phyloP scores from a whole-genome alignment of 2,329 filamentous ascomycete species.

The Davidsoniella neocaledoniae region DNA sequence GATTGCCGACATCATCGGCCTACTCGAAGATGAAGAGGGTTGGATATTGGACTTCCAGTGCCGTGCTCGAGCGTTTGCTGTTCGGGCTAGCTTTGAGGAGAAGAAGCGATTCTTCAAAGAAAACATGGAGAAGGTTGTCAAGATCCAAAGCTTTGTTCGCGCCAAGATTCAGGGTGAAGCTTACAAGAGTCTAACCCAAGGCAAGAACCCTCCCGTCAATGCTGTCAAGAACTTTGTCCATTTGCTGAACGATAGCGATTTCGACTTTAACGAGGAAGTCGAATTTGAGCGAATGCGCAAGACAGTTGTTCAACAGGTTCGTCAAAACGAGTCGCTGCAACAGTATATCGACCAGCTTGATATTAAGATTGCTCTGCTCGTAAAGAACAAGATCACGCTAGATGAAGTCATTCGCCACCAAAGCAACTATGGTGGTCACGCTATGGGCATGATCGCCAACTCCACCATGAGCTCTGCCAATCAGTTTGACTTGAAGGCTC shows the following conservation, averaged over 20 bases:
- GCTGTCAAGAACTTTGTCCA: constrained; percentile 98
- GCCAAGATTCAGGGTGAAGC: constrained; percentile 93
- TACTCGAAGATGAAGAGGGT: constrained; percentile 74
- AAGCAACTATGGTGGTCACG: constrained; percentile 83
- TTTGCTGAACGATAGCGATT: constrained; percentile 91
- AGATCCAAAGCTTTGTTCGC: constrained; percentile 92
- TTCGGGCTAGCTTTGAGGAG: constrained; percentile 61
- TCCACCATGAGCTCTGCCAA: constrained; percentile 77
- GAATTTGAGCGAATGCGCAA: constrained; percentile 92
- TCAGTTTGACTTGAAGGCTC: constrained; percentile 87
- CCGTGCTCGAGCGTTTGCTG: constrained; percentile 51
- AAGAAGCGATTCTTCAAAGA: constrained; percentile 80
- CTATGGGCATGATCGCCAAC: constrained; percentile 71
- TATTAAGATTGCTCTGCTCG: constrained; percentile 93
- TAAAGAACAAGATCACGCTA: constrained; percentile 98
- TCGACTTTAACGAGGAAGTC: constrained; percentile 97
- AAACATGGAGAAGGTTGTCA: constrained; percentile 98
- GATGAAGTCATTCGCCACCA: constrained; percentile 97
- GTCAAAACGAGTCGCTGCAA: constrained; percentile 91
- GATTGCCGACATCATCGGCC: constrained; percentile 55
- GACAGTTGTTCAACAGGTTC: constrained; percentile 90
- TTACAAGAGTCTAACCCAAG: constrained; percentile 90
- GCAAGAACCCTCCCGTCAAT: constrained; percentile 90
- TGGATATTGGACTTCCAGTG: constrained; percentile 59
- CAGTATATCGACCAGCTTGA: constrained; percentile 97